These are phyloP conservation scores for Gomphus sp. DNA, from an alignment of 1,284 basidiomycete species.

Conservation along the genomic window DNA sequence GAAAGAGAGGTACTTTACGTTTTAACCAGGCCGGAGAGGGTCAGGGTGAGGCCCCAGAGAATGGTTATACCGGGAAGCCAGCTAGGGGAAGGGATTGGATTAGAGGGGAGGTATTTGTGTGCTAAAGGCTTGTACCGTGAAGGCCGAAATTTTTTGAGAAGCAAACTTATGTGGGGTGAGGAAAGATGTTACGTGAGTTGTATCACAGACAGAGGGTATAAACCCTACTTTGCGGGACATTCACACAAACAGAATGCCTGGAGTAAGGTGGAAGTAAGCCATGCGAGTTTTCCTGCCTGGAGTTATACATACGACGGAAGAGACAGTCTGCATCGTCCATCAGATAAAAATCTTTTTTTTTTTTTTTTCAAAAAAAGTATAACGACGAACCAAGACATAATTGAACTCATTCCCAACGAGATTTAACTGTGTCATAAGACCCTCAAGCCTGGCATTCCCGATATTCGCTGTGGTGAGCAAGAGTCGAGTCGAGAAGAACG, in stretches of 20 bases:
- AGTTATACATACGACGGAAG: not conserved
- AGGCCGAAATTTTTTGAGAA: not conserved
- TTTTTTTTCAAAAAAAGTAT: too few relatives aligned
- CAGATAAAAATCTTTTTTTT: too few relatives aligned
- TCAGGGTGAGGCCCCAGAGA: not conserved
- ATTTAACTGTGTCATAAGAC: slow-evolving; percentile 41
- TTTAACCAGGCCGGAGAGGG: not conserved
- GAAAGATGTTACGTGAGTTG: not conserved
- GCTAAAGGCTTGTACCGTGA: not conserved
- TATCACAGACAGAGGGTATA: not conserved
- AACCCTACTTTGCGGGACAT: slow-evolving; percentile 48
- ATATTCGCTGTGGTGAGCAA: slow-evolving; percentile 37
- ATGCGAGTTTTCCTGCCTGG: too few relatives aligned
- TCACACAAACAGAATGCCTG: slow-evolving; percentile 56
- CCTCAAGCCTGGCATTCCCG: slow-evolving; percentile 59
- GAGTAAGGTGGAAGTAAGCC: slow-evolving; percentile 29
- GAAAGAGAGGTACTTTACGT: not conserved
- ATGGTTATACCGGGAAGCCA: not conserved
- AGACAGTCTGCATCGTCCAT: not conserved
- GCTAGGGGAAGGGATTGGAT: not conserved
- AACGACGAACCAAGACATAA: not conserved
- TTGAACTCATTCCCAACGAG: slow-evolving; percentile 54
- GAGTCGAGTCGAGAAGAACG: too few relatives aligned
- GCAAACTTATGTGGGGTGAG: not conserved
- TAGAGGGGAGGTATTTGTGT: too few relatives aligned